Evolutionary conservation across 345 rosid genomes (phyloP), one percentile per base, ranked within the genome.

Genomic region (Euphorbia lathyris): DNA sequence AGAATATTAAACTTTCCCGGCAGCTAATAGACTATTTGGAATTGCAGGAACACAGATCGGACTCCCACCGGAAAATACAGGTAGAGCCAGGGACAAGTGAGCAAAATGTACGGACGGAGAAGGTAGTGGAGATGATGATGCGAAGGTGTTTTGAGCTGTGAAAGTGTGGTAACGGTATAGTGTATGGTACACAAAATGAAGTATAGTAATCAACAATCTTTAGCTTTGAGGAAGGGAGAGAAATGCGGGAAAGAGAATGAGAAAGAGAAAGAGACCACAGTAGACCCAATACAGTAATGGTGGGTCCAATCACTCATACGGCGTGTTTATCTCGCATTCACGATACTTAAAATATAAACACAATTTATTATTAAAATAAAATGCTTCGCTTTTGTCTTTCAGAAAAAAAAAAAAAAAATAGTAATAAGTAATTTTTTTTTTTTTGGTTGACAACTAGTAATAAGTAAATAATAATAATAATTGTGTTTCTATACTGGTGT

Each of bases 301-400:
- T 50, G 70, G 78, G 78, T 34, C 68, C 74, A 11, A 19, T 10
- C 23, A n/a, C 19, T 0, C 61, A 75, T 58, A 47, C 71, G 25
- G 69, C 72, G 56, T 67, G 71, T 59, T 52, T 73, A 36, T 67
- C 72, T 73, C 67, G 43, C 77, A 55, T 63, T 63, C 50, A 19
- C 69, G 22, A 61, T 62, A 26, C 27, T 19, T 3, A 45, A 52
- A 5, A 11, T 7, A 13, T 0, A 16, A 47, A 22, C 2, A 12
- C 23, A 19, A 17, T 17, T 52, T 52, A 14, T 19, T 19, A 17
- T 48, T 48, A 45, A 17, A 45, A 17, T 4, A 4, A 16, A 16
- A 73, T 66, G 72, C 67, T 57, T 57, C 4, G 2, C 27, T 36
- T 22, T 30, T 45, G 23, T 0, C 11, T 10, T 34, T 2, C 38